These are phyloP conservation scores for Lotus japonicus DNA, from an alignment of 306 rosid genomes.

Conservation along the genomic window DNA sequence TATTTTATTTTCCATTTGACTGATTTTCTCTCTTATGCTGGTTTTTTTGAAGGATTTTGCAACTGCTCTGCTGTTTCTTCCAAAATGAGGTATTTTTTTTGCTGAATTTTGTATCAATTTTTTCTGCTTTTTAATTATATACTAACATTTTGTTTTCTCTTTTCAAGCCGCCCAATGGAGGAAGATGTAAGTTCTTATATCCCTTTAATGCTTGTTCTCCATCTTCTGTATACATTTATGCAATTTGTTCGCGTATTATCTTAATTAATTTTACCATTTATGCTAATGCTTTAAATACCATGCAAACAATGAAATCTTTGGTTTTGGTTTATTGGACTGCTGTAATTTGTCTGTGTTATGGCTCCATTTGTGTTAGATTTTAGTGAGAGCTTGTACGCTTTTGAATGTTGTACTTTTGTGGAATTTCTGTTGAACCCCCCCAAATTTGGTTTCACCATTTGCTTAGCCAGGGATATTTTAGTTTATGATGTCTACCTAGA, in stretches of 20 bases:
- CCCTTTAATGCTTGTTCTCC: no score
- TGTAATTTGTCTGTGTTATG: no score
- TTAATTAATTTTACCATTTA: no score
- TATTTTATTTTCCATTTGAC: background rate
- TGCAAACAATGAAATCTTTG: no score
- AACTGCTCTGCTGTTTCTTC: background rate
- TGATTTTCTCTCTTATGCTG: background rate
- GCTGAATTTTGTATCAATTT: background rate
- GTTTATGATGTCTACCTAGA: background rate
- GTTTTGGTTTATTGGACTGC: no score
- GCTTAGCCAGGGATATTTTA: background rate
- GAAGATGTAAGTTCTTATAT: conserved; percentile 70
- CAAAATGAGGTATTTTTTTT: conserved; percentile 29
- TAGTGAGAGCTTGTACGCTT: no score
- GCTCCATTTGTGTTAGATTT: no score
- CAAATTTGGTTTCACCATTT: background rate
- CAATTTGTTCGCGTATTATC: no score
- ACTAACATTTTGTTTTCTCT: background rate
- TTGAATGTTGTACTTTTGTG: no score
- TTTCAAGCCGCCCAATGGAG: conserved; percentile 63
- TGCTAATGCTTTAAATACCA: no score
- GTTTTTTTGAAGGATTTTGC: background rate
- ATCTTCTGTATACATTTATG: no score
- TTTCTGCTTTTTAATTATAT: background rate
- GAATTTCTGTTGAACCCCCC: no score